Evolutionary conservation across 169 alveolate genomes (phyloP), one percentile per base, ranked within the genome.

Genomic region (Sarcocystis neurona): DNA sequence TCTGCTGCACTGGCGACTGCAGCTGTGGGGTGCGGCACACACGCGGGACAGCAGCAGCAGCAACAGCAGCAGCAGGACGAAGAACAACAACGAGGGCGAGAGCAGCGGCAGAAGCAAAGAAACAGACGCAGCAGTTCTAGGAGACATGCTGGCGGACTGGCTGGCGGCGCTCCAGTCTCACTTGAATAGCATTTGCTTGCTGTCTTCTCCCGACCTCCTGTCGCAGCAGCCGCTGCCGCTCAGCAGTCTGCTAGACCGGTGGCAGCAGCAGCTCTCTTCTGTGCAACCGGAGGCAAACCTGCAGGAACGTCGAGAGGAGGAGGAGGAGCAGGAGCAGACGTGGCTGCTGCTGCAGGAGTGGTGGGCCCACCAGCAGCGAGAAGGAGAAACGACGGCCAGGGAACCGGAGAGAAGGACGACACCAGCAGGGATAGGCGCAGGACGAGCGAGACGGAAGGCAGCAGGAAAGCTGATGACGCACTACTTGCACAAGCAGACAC

Each of bases 401-500:
- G 41, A 18, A 15, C 6, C 44, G 43, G 18, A n/a, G 43, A 18
- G 10, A 43, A 0, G 44, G 1, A 23, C 82, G 2, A 10, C 82
- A 23, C 37, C 47, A 23, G 15, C 72, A 23, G 72, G 39, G n/a
- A n/a, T n/a, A n/a, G n/a, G n/a, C n/a, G n/a, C n/a, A n/a, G n/a
- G n/a, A n/a, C n/a, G n/a, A n/a, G n/a, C n/a, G n/a, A n/a, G n/a
- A n/a, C n/a, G 66, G 66, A 23, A 53, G 30, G 66, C 30, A 53
- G 23, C 66, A 53, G 66, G 23, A 53, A 53, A 53, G 30, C 23
- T 12, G 12, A 53, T 53, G 66, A 15, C 30, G 58, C 82, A 72
- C 34, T 72, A 39, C 23, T n/a, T 37, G 37, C 82, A 72, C 82
- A 72, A 15, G 34, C 82, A 72, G 82, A 37, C 53, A 34, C 23